A percentile compares a stretch with the other conserved stretches of the same genome.
These are phyloP conservation scores for Malbranchea zuffiana DNA, from an alignment of 2,329 filamentous ascomycete species.

Conservation along the genomic window DNA sequence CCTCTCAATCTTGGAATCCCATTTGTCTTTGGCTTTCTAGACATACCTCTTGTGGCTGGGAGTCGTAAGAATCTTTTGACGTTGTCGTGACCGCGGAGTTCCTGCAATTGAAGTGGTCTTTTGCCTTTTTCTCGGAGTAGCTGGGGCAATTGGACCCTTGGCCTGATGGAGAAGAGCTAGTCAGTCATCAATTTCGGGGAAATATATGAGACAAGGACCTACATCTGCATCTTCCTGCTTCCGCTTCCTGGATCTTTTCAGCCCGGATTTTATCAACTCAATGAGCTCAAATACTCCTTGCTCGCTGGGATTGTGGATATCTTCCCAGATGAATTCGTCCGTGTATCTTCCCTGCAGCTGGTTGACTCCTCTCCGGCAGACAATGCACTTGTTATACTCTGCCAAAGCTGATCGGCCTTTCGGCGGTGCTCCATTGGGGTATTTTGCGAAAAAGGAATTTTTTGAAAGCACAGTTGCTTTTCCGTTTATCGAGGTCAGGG, in stretches of 20 bases:
- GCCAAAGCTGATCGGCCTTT: conserved; percentile 48
- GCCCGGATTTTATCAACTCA: conserved; percentile 50
- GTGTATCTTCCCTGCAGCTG: conserved; percentile 83
- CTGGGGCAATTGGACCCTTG: conserved; percentile 27
- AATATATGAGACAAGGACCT: conserved; percentile 25
- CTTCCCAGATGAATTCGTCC: conserved; percentile 83
- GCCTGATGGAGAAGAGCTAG: conserved; percentile 5
- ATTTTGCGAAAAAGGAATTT: conserved; percentile 53
- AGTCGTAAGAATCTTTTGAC: conserved; percentile 42
- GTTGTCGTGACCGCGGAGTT: conserved; percentile 34
- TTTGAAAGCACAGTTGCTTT: conserved; percentile 71
- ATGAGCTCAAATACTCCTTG: conserved; percentile 57
- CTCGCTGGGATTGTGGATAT: conserved; percentile 58
- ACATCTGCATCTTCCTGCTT: conserved; percentile 32
- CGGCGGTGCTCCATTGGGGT: conserved; percentile 65
- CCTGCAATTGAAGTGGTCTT: conserved; percentile 38
- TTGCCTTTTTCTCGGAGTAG: conserved; percentile 49
- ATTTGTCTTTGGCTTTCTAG: not conserved
- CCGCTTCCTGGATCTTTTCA: conserved; percentile 57
- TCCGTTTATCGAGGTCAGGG: conserved; percentile 79
- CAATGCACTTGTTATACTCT: conserved; percentile 73
- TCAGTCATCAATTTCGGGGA: conserved; percentile 17
- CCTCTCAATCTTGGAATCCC: no score
- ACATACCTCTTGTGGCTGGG: conserved; percentile 52
- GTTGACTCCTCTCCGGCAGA: conserved; percentile 84